Conservation (phyloP, 139 green algal species). For the Chlorella vulgaris region DNA sequence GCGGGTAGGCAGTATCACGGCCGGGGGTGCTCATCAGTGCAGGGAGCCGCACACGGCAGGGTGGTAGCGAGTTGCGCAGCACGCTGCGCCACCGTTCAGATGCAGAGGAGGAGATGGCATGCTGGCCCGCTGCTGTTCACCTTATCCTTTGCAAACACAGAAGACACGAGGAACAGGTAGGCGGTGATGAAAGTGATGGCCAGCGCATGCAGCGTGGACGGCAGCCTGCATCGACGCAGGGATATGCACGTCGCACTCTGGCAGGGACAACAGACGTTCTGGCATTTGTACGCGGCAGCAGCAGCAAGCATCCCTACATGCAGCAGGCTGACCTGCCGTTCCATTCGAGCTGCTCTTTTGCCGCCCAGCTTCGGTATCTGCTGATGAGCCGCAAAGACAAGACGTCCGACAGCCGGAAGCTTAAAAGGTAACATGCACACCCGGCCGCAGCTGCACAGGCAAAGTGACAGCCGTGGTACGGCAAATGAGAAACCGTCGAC, state of each 20-base stretch:
- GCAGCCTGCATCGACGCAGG: neutral
- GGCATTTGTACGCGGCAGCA: too few species aligned
- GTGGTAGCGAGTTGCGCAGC: too few species aligned
- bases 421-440: neutral
- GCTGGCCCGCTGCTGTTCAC: too few species aligned
- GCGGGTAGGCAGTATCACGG: neutral
- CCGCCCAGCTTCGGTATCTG: constrained; percentile 1
- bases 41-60: neutral
- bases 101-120: too few species aligned
- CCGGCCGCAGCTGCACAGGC: constrained; percentile 1
- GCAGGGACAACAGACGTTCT: neutral
- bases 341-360: constrained; percentile 18
- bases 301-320: neutral
- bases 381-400: neutral
- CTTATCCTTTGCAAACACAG: neutral
- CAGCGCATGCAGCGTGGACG: constrained; percentile 33
- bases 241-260: neutral
- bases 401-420: neutral
- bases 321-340: constrained; percentile 19
- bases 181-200: neutral
- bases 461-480: neutral
- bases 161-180: constrained; percentile 33
- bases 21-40: neutral
- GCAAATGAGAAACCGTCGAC: neutral
- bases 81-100: too few species aligned